Evolutionary conservation across 2,329 filamentous ascomycete genomes (phyloP), one percentile per base, ranked within the genome.

Genomic region (Neoscytalidium dimidiatum): DNA sequence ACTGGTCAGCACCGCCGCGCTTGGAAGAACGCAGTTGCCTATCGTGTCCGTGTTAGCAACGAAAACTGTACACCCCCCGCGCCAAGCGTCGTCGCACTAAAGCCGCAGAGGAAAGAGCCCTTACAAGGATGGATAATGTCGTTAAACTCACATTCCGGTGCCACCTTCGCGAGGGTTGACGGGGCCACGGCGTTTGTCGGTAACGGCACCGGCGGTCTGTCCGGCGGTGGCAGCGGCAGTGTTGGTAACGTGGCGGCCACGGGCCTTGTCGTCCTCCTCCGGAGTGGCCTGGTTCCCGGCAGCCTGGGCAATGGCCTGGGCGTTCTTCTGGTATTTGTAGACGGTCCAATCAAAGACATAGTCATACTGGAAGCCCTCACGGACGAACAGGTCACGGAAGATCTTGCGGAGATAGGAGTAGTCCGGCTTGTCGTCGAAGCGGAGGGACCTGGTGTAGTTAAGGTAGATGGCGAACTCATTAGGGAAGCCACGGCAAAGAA

Each of bases 281-380:
- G 86, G 87, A 79, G 86, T 84, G 66, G 81, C 82, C 74, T 87
- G 83, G 72, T 86, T 85, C 71, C 86, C 89, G 70, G 88, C 89
- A 71, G 91, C 91, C 79, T 94, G 90, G 71, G 92, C 92, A 79
- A 96, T 96, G 75, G 93, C 93, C 83, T 96, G 92, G 64, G 94
- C 94, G 74, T 97, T 98, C 90, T 97, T 97, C 87, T 97, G 94
- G 86, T 98, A 97, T 85, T 98, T 98, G 88, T 97, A 98, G 75
- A 98, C 95, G 67, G 95, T 99, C 95, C 95, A 99, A 83, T 99
- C 95, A 75, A 99, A 99, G 73, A 99, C 95, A 74, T 99, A 98
- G 82, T 99, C 95, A 81, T 99, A 98, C 84, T 99, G 95, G 89
- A 98, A 99, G 64, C 94, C 95, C 81, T 98, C 95, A 68, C 95